Base-by-base conservation (phyloP, 352 stramenopile genomes). In the Phytopythium helicoides region DNA sequence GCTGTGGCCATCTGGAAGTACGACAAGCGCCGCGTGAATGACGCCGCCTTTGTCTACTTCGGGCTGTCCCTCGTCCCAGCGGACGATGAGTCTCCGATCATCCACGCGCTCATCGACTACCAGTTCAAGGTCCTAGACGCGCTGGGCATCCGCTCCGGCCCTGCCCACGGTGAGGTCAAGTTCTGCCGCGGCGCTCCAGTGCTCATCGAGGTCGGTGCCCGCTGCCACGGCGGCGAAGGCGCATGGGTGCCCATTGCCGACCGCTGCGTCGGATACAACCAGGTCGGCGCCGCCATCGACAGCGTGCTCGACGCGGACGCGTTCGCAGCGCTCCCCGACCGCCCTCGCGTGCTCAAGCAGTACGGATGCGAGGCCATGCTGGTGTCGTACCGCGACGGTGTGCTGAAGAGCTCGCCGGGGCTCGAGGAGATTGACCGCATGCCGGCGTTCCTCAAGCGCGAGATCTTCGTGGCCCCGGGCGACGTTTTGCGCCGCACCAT, bases 1-100 rank as follows among this genome's bases (percentile, higher is more conserved):
- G 86, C 98, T 40, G 89, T 90, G 33, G 96, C 94, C 18, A 83
- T 99, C 12, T 99, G 96, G 97, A 96, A 97, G 65, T 99, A 99
- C 66, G 96, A 99, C 70, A 99, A 99, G 77, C 80, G 96, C 38
- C 77, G 84, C 9, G 87, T 97, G 35, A 98, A 98, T 64, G 67
- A 92, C 47, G 92, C 91, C 6, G 87, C 91, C 15, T 98, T 98
- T 65, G 96, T 98, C 8, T 98, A 98, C 68, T 98, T 94, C 49
- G 80, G 81, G 6, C 56, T 94, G 14, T 92, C 81, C 16, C 57
- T 92, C 51, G 77, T 91, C 12, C 80, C 84, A 26, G 80, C 78
- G 11, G 66, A 78, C 15, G 33, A 42, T 6, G n/a, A n/a, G 16
- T 9, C 19, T 1, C 76, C 73, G 2, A 72, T 89, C 21, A 66